phyloP scores from a whole-genome alignment of 2,329 filamentous ascomycete species.

The Sclerotinia trifoliorum region DNA sequence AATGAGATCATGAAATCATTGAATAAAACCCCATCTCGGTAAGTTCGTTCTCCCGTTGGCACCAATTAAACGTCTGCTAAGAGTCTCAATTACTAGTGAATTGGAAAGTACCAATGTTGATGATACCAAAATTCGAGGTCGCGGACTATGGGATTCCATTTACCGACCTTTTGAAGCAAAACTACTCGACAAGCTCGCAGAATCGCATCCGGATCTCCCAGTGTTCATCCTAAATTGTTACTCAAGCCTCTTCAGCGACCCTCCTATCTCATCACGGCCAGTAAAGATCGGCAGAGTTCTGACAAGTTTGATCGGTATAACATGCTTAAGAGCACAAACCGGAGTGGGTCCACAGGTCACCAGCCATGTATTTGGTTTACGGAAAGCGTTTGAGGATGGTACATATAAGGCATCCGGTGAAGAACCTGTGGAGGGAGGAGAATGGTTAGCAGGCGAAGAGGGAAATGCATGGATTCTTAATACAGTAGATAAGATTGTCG shows the following conservation, averaged over 20 bases:
- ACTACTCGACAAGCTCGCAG: conserved; percentile 66
- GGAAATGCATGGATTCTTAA: conserved; percentile 63
- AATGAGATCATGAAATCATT: conserved; percentile 53
- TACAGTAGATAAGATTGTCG: conserved; percentile 60
- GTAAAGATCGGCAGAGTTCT: conserved; percentile 65
- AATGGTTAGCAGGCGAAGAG: conserved; percentile 64
- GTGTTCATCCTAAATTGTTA: conserved; percentile 80
- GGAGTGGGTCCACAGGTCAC: conserved; percentile 80
- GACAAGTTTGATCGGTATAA: conserved; percentile 71
- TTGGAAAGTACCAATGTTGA: conserved; percentile 50
- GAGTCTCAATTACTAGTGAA: conserved; percentile 20
- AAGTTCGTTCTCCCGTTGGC: not conserved
- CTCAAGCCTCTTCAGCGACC: conserved; percentile 69
- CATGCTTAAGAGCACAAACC: conserved; percentile 74
- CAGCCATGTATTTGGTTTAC: conserved; percentile 76
- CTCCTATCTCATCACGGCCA: conserved; percentile 45
- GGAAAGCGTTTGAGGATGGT: conserved; percentile 73
- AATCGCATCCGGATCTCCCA: conserved; percentile 77
- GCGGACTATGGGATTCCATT: conserved; percentile 70
- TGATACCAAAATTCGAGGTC: conserved; percentile 56
- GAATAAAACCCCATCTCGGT: conserved; percentile 53
- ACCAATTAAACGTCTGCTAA: conserved; percentile 1
- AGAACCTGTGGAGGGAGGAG: conserved; percentile 49
- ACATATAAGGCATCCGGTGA: conserved; percentile 49
- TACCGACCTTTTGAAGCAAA: conserved; percentile 74